phyloP scores from a whole-genome alignment of 176 grass and related monocot species.

The Oryza punctata region DNA sequence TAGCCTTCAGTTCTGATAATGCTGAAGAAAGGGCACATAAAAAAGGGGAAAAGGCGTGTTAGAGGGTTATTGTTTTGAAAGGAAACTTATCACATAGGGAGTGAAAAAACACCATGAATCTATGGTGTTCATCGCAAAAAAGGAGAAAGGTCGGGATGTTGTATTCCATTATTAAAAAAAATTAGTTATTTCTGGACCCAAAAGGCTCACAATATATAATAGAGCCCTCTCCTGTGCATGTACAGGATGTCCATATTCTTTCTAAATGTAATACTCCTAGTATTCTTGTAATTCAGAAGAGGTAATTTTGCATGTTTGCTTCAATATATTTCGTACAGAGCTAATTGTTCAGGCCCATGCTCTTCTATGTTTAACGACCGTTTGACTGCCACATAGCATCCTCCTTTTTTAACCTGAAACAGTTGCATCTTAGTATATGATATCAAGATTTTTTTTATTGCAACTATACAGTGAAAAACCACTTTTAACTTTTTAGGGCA shows the following conservation, averaged over 20 bases:
- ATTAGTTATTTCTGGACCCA: constrained; percentile 33
- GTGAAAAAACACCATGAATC: constrained; percentile 20
- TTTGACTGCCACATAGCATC: neutral
- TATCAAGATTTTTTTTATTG: neutral
- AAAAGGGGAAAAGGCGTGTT: neutral
- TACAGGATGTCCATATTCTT: constrained; percentile 14
- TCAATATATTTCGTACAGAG: neutral
- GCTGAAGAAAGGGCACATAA: constrained; percentile 3
- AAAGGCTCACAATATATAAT: constrained; percentile 34
- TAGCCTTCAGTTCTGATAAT: constrained; percentile 6
- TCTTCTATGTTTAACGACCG: neutral
- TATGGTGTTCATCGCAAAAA: no score
- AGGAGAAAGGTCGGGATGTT: no score
- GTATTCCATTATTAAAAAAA: no score
- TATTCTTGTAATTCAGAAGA: constrained; percentile 20
- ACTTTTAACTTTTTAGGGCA: neutral
- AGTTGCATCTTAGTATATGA: neutral
- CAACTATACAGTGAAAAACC: neutral
- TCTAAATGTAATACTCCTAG: constrained; percentile 31
- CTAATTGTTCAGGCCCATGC: neutral
- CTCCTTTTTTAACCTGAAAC: neutral
- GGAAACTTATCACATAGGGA: constrained; percentile 17
- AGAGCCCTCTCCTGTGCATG: constrained; percentile 14
- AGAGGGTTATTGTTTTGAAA: neutral
- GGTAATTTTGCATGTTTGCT: neutral